These are phyloP conservation scores for Trichoderma guizhouense DNA, from an alignment of 2,329 filamentous ascomycete genomes.

Conservation along the genomic window DNA sequence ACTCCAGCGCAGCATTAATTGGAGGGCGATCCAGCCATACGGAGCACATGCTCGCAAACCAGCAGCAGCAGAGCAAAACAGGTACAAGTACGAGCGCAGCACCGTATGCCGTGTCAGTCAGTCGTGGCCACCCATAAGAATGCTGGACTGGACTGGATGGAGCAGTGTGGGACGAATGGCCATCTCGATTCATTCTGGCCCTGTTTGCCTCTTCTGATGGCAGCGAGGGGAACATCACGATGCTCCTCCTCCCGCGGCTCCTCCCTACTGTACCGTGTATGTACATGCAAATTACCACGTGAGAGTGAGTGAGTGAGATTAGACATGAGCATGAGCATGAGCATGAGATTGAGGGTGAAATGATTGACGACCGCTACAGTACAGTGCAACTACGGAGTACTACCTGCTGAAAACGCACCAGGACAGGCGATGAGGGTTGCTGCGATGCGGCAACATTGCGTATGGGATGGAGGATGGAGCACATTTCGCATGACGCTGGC, in stretches of 20 bases:
- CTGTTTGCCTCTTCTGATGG: neutral
- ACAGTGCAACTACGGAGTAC: neutral
- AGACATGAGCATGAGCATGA: neutral
- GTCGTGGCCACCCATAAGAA: neutral
- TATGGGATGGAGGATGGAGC: neutral
- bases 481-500: neutral
- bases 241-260: neutral
- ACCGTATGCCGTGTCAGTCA: slow-evolving; percentile 2
- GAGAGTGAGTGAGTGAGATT: neutral
- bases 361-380: neutral
- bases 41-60: neutral
- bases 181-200: slow-evolving; percentile 14
- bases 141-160: slow-evolving; percentile 3
- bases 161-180: neutral
- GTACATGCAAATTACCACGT: neutral
- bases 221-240: slow-evolving; percentile 5
- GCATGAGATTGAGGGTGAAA: neutral
- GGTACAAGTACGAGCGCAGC: neutral
- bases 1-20: slow-evolving; percentile 8
- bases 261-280: neutral
- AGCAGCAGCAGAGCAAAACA: neutral
- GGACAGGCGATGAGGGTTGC: neutral
- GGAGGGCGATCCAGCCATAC: slow-evolving; percentile 8
- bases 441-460: neutral
- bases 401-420: neutral